phyloP scores from a whole-genome alignment of 305 asterid species.

The Striga hermonthica region DNA sequence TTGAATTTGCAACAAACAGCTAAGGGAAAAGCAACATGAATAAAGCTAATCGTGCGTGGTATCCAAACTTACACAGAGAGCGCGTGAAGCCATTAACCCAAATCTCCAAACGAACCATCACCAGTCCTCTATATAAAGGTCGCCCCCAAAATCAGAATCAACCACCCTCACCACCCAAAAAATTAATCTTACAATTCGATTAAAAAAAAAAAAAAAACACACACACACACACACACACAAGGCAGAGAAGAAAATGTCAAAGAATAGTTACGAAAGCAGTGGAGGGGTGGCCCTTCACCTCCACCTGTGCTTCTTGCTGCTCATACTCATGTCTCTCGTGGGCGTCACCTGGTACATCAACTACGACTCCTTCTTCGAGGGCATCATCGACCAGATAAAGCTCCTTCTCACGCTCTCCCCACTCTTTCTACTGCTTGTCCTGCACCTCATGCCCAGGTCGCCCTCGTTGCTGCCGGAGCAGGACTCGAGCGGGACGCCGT shows the following conservation, averaged over 20 bases:
- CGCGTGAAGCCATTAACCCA: no score
- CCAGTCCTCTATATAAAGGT: not conserved
- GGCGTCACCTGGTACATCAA: constrained; percentile 76
- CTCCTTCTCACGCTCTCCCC: constrained; percentile 65
- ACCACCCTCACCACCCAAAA: not conserved
- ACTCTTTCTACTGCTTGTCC: constrained; percentile 51
- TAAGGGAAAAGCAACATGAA: no score
- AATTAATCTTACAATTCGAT: no score
- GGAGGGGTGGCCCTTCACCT: no score
- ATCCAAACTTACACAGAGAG: no score
- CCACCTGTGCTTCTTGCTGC: constrained; percentile 69
- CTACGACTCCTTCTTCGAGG: constrained; percentile 59
- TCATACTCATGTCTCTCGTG: constrained; percentile 48
- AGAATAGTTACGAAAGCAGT: no score
- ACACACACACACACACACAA: no score
- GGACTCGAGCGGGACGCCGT: constrained; percentile 75
- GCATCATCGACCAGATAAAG: constrained; percentile 60
- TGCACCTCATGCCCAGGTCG: constrained; percentile 49
- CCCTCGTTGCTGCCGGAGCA: constrained; percentile 46
- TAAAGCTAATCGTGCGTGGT: no score
- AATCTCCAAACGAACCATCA: not conserved
- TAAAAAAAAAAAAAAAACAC: not conserved
- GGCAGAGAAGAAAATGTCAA: constrained; percentile 22
- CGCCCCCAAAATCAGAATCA: not conserved
- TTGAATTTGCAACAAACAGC: no score